Conservation (phyloP, 352 stramenopile species). For the Peronospora farinosa region DNA sequence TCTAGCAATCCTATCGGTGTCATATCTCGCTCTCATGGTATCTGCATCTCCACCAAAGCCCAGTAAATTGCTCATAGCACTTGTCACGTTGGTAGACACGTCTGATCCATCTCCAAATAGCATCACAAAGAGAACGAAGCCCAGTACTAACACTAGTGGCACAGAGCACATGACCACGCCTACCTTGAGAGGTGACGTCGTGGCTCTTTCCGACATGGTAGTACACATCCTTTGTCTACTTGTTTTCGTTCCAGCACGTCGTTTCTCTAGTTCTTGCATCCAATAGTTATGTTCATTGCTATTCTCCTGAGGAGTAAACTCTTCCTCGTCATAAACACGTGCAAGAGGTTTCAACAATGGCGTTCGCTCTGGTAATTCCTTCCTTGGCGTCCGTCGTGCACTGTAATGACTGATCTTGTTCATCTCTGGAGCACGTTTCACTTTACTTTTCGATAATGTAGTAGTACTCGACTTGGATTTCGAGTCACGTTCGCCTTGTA, state of each 20-base stretch:
- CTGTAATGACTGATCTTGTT: conserved; percentile 22
- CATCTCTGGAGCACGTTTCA: conserved; percentile 9
- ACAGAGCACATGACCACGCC: conserved; percentile 67
- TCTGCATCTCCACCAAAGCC: conserved; percentile 6
- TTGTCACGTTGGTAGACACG: conserved; percentile 11
- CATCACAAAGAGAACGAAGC: conserved; percentile 54
- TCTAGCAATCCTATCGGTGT: conserved; percentile 12
- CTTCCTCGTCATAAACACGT: conserved; percentile 21
- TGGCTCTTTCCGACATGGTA: conserved; percentile 33
- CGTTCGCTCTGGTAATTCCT: conserved; percentile 28
- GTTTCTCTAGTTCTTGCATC: conserved; percentile 63
- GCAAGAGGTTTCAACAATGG: conserved; percentile 28
- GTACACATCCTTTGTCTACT: conserved; percentile 36
- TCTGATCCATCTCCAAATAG: conserved; percentile 29
- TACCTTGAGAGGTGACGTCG: conserved; percentile 45
- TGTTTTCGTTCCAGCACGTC: conserved; percentile 28
- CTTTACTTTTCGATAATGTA: not conserved
- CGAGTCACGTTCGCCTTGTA: conserved; percentile 16
- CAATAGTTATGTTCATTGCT: conserved; percentile 61
- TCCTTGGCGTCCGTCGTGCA: conserved; percentile 16
- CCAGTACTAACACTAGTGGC: conserved; percentile 47
- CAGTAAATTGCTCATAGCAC: conserved; percentile 20
- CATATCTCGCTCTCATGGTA: conserved; percentile 10
- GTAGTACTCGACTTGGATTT: not conserved
- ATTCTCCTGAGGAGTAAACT: conserved; percentile 34